A percentile compares a stretch with the other conserved stretches of the same genome.
Conservation (phyloP, 805 yeast genomes). For the Ascoidea tarda region DNA sequence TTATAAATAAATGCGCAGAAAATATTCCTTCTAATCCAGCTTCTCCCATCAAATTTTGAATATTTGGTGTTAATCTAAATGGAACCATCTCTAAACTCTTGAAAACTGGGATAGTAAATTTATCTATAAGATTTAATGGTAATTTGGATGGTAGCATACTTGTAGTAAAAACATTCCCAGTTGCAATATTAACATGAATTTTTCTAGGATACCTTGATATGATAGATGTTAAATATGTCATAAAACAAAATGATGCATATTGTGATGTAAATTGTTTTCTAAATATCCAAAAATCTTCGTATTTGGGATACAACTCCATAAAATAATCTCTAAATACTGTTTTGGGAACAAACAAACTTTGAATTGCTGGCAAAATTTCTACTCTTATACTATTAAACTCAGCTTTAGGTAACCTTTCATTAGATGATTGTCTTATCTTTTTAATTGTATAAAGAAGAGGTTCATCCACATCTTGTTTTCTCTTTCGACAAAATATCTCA, state of each 20-base stretch:
- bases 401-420: conserved; percentile 86
- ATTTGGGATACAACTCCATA: conserved; percentile 50
- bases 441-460: conserved; percentile 80
- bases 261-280: conserved; percentile 90
- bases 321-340: conserved; percentile 74
- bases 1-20: conserved; percentile 69
- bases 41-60: conserved; percentile 88
- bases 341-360: conserved; percentile 73
- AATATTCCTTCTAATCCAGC: conserved; percentile 87
- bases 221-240: conserved; percentile 90
- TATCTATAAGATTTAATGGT: conserved; percentile 19
- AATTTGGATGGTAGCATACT: conserved; percentile 91
- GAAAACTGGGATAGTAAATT: conserved; percentile 59
- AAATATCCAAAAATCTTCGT: conserved; percentile 95
- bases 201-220: conserved; percentile 90
- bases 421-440: conserved; percentile 83
- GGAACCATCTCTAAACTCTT: conserved; percentile 90
- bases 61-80: conserved; percentile 89
- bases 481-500: conserved; percentile 70
- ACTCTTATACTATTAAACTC: conserved; percentile 80
- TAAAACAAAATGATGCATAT: conserved; percentile 84
- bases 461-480: conserved; percentile 69
- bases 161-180: conserved; percentile 86
- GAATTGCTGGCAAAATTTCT: conserved; percentile 84
- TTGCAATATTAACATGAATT: conserved; percentile 63